Evolutionary conservation across 2,329 filamentous ascomycete genomes (phyloP), one percentile per base, ranked within the genome.

Genomic region (Ophiocordyceps camponoti-rufipedis): DNA sequence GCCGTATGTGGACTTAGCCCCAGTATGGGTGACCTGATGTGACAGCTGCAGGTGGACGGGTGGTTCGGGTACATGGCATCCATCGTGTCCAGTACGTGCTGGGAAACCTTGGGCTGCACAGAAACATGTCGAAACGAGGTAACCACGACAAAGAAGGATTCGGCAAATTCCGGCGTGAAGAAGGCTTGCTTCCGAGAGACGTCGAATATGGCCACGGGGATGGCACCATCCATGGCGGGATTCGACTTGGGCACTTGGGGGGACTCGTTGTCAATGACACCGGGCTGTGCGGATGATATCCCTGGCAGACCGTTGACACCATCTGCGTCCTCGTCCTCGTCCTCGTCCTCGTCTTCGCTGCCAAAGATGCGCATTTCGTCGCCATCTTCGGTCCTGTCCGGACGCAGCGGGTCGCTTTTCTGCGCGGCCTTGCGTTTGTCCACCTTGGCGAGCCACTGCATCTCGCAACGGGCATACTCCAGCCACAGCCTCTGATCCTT

Each of bases 171-270:
- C 2, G 78, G 63, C 48, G 74, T 75, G 58, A 80, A 78, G 51
- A 83, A 78, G 45, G 82, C 74, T 54, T 94, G 80, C 59, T 82
- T 85, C 65, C 79, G 78, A 6, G 87, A 81, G 19, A 85, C 78
- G 55, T 94, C 86, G 56, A 94, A 95, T 43, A 98, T 85, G 38
- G 89, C 87, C 46, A 87, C 74, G 2, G 91, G 88, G 52, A 98
- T 94, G 14, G 86, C 91, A n/a, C 91, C 91, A 48, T 83, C 85
- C 50, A 95, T 71, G 10, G 86, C 86, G 4, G 89, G 87, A 43
- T 87, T 89, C 47, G 76, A 78, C 55, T 82, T 70, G 50, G 94
- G 66, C 45, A 68, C 67, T 51, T 63, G 56, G 4, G 63, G 60
- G 1, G 64, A 62, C 46, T 69, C 61, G 47, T 69, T 63, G 51